Percentiles rank a stretch among this genome's conserved stretches.
Evolutionary conservation across 179 eudicot species (phyloP).

Genomic region (Heliamphora pulchella): DNA sequence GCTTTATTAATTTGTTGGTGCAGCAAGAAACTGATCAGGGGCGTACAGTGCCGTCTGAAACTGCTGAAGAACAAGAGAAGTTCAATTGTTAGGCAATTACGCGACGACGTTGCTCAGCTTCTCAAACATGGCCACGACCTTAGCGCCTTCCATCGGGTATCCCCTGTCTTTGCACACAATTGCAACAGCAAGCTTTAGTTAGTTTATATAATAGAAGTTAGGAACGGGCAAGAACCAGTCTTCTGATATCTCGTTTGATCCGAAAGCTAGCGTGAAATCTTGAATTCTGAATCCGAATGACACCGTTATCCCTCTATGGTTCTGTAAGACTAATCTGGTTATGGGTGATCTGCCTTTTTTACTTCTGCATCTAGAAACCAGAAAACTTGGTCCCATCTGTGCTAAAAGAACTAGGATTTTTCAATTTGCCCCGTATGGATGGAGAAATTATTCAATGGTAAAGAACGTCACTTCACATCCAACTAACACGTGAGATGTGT

Average conservation of each 20-base stretch:
- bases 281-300: neutral
- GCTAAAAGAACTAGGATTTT: neutral
- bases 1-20: neutral
- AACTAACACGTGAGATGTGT: too few species aligned
- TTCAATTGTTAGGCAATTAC: constrained; percentile 33
- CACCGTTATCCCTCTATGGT: too few species aligned
- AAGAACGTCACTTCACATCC: too few species aligned
- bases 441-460: too few species aligned
- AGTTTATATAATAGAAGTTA: neutral
- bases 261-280: neutral
- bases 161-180: neutral
- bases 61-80: constrained; percentile 56
- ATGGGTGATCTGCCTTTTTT: neutral
- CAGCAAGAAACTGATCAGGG: constrained; percentile 66
- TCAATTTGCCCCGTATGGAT: too few species aligned
- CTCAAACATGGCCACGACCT: constrained; percentile 42
- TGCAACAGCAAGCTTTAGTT: neutral
- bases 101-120: constrained; percentile 59
- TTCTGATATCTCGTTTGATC: neutral
- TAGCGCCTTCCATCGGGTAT: constrained; percentile 55
- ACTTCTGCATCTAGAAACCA: neutral
- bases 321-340: neutral
- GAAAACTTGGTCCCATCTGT: neutral
- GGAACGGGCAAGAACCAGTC: neutral
- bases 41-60: constrained; percentile 56